Percentiles rank a stretch among this genome's conserved stretches.
phyloP scores from a whole-genome alignment of 148 eudicot species.

The Suaeda aralocaspica region DNA sequence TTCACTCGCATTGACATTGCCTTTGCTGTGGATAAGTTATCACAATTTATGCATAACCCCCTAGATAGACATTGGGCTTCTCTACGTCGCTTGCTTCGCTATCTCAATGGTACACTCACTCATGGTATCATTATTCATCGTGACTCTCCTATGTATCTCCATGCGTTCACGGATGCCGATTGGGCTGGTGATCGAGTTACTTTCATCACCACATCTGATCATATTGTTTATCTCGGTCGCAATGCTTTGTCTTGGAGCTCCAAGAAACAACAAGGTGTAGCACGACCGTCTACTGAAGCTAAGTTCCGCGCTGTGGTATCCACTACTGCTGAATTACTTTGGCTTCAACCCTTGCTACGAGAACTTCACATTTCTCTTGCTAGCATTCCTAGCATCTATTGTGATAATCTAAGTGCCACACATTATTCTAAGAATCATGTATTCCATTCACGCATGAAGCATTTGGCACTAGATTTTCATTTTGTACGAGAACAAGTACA shows the following conservation, averaged over 20 bases:
- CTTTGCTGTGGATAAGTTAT: too few relatives aligned
- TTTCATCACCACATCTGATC: background rate
- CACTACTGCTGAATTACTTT: background rate
- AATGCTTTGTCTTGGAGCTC: constrained; percentile 2
- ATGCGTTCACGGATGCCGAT: too few relatives aligned
- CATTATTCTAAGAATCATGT: too few relatives aligned
- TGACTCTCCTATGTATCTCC: background rate
- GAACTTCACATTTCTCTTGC: background rate
- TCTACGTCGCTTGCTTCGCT: too few relatives aligned
- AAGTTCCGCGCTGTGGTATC: background rate
- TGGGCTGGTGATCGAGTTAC: background rate
- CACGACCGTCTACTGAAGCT: constrained; percentile 11
- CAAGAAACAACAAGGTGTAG: background rate
- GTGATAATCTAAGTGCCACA: too few relatives aligned
- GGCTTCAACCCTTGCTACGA: background rate
- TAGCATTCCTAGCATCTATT: background rate
- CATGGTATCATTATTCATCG: background rate
- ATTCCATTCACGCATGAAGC: too few relatives aligned
- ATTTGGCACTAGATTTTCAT: too few relatives aligned
- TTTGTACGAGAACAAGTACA: too few relatives aligned
- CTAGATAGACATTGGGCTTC: too few relatives aligned
- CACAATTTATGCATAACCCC: too few relatives aligned
- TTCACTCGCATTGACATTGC: too few relatives aligned
- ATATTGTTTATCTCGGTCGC: background rate
- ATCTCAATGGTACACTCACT: background rate